Evolutionary conservation across 2,329 filamentous ascomycete genomes (phyloP), one percentile per base, ranked within the genome.

Genomic region (Fusarium palustre): DNA sequence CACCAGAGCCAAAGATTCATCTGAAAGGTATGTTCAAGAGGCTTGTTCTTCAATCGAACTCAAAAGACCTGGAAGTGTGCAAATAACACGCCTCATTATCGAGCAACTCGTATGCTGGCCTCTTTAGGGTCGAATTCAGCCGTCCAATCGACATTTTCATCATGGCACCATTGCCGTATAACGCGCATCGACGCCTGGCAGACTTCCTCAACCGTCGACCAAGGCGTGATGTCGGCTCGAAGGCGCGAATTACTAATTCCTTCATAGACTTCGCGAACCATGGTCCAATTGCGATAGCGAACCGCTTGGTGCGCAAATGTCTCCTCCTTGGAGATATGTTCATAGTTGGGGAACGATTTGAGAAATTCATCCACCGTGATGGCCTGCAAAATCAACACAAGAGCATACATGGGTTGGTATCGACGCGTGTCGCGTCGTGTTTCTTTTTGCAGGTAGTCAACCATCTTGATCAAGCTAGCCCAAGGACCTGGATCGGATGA

Each of bases 121-220:
- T 78, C 75, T 42, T 63, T 71, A 15, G 76, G 63, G 18, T 69
- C 69, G 28, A 82, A 73, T 68, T 81, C 78, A 2, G 82, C 78
- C n/a, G 74, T 71, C 85, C 84, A 87, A 20, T 79, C 75, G n/a
- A 85, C 79, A 7, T 75, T 74, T 61, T 86, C 82, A 5, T 81
- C 78, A 11, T 79, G 77, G 45, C 81, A 82, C 81, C 83, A 86
- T 25, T 77, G 74, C 4, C 76, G 77, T 66, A 86, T 74, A 7
- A 84, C 74, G 9, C 74, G 76, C 57, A 86, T 68, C 15, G 79
- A 77, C 7, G 76, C 74, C 10, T 76, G 72, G 15, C 81, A 80
- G 9, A 81, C 77, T 16, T 85, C 83, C 58, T 85, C 82, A 12
- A 85, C 75, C 5, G 77, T 77, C 11, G 79, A 80, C 83, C 84